phyloP scores from a whole-genome alignment of 2,329 filamentous ascomycete species.

The Mollisia scopiformis region DNA sequence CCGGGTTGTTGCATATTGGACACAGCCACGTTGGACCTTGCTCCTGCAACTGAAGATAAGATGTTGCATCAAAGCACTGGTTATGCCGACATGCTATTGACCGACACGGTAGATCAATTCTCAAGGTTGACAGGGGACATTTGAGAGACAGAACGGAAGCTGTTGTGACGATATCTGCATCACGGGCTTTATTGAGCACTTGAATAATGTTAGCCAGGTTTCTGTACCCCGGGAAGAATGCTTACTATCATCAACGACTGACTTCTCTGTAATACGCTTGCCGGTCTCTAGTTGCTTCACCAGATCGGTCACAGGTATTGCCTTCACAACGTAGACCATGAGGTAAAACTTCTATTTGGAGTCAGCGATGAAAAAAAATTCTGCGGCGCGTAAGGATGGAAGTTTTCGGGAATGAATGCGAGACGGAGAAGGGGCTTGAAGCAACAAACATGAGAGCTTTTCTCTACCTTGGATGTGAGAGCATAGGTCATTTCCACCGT shows the following conservation, averaged over 20 bases:
- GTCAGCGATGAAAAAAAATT: conserved; percentile 22
- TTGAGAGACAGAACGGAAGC: conserved; percentile 89
- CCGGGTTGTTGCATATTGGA: conserved; percentile 85
- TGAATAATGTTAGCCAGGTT: conserved; percentile 18
- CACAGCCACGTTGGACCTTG: conserved; percentile 98
- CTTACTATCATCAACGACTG: conserved; percentile 84
- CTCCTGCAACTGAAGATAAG: conserved; percentile 91
- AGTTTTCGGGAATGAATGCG: conserved; percentile 15
- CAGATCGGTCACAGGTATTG: conserved; percentile 71
- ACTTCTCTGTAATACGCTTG: conserved; percentile 76
- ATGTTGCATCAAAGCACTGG: conserved; percentile 92
- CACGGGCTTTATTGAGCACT: conserved; percentile 82
- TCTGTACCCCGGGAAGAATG: background rate
- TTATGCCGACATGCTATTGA: conserved; percentile 83
- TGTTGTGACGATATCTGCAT: conserved; percentile 86
- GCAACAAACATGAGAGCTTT: conserved; percentile 28
- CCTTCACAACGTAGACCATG: conserved; percentile 74
- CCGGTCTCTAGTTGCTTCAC: conserved; percentile 67
- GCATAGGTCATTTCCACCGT: conserved; percentile 88
- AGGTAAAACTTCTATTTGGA: conserved; percentile 69
- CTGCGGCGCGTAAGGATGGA: conserved; percentile 21
- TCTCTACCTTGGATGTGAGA: conserved; percentile 78
- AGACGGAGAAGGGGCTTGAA: conserved; percentile 18
- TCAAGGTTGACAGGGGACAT: conserved; percentile 85
- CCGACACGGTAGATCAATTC: conserved; percentile 79